These are phyloP conservation scores for Chlorella vulgaris DNA, from an alignment of 139 green algal species.

Conservation along the genomic window DNA sequence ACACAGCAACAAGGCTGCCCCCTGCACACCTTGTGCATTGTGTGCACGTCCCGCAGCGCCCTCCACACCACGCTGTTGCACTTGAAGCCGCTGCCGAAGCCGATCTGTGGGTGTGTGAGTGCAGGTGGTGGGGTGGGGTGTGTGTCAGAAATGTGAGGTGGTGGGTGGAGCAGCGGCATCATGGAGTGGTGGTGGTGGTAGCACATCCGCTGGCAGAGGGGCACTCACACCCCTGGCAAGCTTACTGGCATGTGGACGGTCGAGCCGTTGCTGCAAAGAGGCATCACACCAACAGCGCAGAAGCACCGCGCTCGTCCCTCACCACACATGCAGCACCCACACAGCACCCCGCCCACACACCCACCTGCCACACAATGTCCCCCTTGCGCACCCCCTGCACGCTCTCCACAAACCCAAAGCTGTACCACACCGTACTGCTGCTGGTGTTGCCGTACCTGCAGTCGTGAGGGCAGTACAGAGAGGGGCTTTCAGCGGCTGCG, in stretches of 20 bases:
- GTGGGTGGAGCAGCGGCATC: too few species aligned
- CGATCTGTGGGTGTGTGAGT: slow-evolving; percentile 68
- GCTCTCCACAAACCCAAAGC: slow-evolving; percentile 80
- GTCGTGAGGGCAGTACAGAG: not conserved
- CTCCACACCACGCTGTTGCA: slow-evolving; percentile 94
- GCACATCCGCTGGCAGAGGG: too few species aligned
- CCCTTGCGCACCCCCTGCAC: slow-evolving; percentile 64
- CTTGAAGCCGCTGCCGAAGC: slow-evolving; percentile 96
- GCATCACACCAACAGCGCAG: too few species aligned
- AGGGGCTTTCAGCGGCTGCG: too few species aligned
- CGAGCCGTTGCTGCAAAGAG: too few species aligned
- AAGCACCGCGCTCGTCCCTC: too few species aligned
- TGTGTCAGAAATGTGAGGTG: too few species aligned
- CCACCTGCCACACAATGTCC: slow-evolving; percentile 89
- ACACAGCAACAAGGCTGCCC: not conserved
- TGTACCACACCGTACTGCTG: slow-evolving; percentile 85
- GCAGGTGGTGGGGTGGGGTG: not conserved
- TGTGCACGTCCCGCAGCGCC: slow-evolving; percentile 65
- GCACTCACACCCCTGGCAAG: too few species aligned
- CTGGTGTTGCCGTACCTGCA: slow-evolving; percentile 85
- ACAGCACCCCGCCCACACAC: not conserved
- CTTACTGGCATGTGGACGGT: too few species aligned
- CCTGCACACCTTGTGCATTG: slow-evolving; percentile 36
- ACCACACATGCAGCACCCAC: not conserved
- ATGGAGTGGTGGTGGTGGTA: too few species aligned